Conservation (phyloP, 164 flowering plant species). For the Macadamia integrifolia region DNA sequence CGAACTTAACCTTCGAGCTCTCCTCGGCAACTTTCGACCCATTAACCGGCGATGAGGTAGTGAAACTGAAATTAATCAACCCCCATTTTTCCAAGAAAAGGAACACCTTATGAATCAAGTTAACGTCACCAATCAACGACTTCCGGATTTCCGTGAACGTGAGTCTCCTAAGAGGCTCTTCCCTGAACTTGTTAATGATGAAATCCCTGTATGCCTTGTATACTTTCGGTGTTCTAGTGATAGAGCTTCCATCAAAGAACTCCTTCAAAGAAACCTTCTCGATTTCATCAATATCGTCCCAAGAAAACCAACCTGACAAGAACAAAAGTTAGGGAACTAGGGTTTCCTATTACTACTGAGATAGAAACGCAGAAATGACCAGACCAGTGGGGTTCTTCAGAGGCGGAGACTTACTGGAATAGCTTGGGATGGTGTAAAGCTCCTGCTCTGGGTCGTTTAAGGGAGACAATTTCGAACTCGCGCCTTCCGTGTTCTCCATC, state of each 20-base stretch:
- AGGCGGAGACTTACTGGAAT: constrained; percentile 45
- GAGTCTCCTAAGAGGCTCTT: constrained; percentile 63
- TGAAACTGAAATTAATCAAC: constrained; percentile 57
- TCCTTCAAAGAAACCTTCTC: constrained; percentile 53
- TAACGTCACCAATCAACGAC: constrained; percentile 77
- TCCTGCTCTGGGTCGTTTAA: constrained; percentile 50
- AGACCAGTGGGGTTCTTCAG: constrained; percentile 4
- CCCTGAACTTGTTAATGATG: constrained; percentile 77
- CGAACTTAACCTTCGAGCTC: constrained; percentile 36
- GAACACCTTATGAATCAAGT: constrained; percentile 58
- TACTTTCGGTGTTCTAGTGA: constrained; percentile 64
- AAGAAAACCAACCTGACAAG: constrained; percentile 71
- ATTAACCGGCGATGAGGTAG: constrained; percentile 5
- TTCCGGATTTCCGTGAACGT: constrained; percentile 78
- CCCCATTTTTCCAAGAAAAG: constrained; percentile 77
- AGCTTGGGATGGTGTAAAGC: constrained; percentile 74
- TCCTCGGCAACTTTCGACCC: constrained; percentile 18
- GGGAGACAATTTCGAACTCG: constrained; percentile 25
- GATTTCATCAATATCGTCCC: constrained; percentile 78
- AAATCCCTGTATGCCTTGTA: constrained; percentile 90
- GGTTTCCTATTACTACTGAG: not conserved
- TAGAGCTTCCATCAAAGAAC: constrained; percentile 68
- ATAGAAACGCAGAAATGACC: not conserved
- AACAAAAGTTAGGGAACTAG: constrained; percentile 15
- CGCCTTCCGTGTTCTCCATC: constrained; percentile 17